Evolutionary conservation across 1,284 basidiomycete species (phyloP), one percentile per base, ranked within the genome.

Genomic region (Cutaneotrichosporon daszewskae): DNA sequence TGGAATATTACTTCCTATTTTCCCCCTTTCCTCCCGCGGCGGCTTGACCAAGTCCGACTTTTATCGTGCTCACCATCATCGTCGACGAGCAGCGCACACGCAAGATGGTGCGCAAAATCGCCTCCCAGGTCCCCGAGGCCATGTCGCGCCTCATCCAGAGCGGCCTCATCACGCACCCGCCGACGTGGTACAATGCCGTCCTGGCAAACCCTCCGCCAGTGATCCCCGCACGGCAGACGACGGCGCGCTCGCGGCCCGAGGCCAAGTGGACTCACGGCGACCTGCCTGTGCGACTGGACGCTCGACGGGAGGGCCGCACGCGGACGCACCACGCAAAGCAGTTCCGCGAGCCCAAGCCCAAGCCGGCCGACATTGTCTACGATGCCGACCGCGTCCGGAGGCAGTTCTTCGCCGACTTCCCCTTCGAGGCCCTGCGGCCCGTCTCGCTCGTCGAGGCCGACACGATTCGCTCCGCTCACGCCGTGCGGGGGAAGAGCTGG

Each of bases 341-440:
- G 49, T 60, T 75, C 50, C 68, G 74, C 55, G 68, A 76, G 42
- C 71, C 75, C 47, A 75, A 79, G 48, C 74, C 77, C 73, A 46
- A 74, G 12, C 81, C 85, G 1, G 58, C 79, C 45, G 77, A 80
- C 10, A 79, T 97, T 47, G 76, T 79, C 37, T 96, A 94, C 68
- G 58, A 85, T 23, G 88, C 92, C 65, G 94, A 98, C 71, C 76
- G 79, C 47, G 75, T 97, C 41, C 81, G 94, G 34, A 76, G 81
- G 43, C 87, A 89, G 68, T 98, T 98, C 77, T 97, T 92, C 75
- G 76, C 78, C 41, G 94, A 98, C 72, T 92, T 96, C 65, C 91
- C 94, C 3, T 97, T 96, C 66, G 92, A 98, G 72, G 84, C 88
- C 1, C 85, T 92, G 68, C 78, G 91, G 31, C 83, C 89, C 2